phyloP scores from a whole-genome alignment of 805 yeast species.

The Wickerhamiella kurtzmanii region DNA sequence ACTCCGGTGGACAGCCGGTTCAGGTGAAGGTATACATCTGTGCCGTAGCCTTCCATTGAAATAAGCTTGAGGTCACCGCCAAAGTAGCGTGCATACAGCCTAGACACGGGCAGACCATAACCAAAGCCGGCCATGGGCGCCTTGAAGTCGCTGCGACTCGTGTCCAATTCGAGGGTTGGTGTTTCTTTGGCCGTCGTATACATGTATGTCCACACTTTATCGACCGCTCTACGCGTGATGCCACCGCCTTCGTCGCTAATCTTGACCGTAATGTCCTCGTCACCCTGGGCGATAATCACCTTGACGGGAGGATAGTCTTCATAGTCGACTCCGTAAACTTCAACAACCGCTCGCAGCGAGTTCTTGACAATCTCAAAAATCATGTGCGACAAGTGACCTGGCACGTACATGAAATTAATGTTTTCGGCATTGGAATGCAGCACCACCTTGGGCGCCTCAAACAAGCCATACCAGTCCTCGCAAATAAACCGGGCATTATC shows the following conservation, averaged over 20 bases:
- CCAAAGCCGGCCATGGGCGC: conserved; percentile 96
- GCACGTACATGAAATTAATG: conserved; percentile 77
- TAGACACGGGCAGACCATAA: conserved; percentile 75
- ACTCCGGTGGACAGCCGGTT: conserved; percentile 61
- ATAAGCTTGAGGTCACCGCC: conserved; percentile 82
- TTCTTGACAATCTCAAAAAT: conserved; percentile 77
- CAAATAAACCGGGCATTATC: conserved; percentile 85
- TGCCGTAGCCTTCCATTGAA: conserved; percentile 89
- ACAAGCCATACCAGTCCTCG: conserved; percentile 77
- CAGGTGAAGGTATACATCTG: conserved; percentile 79
- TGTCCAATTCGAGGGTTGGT: conserved; percentile 49
- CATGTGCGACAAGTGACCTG: conserved; percentile 87
- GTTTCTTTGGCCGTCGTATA: conserved; percentile 74
- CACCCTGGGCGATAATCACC: conserved; percentile 76
- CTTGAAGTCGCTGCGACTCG: conserved; percentile 48
- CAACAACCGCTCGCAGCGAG: conserved; percentile 80
- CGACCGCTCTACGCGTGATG: conserved; percentile 69
- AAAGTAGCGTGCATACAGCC: conserved; percentile 77
- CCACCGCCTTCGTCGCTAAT: conserved; percentile 93
- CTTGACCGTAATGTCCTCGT: conserved; percentile 81
- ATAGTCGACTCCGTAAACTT: conserved; percentile 55
- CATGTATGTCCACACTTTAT: conserved; percentile 80
- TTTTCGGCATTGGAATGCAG: conserved; percentile 57
- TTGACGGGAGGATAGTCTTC: conserved; percentile 71
- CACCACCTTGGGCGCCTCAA: conserved; percentile 74